phyloP scores from a whole-genome alignment of 2,329 filamentous ascomycete genomes.

The Aureobasidium sp. region DNA sequence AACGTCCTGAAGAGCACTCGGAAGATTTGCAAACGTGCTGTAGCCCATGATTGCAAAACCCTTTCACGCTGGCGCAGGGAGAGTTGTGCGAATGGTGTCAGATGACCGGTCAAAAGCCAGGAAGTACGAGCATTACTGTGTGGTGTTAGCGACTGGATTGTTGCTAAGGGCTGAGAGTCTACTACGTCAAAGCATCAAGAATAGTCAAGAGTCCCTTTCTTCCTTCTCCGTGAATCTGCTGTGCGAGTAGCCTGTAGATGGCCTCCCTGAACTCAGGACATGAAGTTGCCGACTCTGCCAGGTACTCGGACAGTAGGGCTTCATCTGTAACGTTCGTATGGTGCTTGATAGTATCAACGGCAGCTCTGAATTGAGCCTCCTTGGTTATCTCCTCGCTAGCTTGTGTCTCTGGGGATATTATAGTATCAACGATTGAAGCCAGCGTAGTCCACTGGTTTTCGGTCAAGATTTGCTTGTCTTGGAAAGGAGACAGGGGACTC shows the following conservation, averaged over 20 bases:
- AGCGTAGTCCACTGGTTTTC: conserved; percentile 53
- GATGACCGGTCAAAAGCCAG: conserved; percentile 60
- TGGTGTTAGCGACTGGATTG: neutral
- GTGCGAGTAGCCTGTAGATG: conserved; percentile 42
- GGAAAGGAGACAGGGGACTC: conserved; percentile 40
- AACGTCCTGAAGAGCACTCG: conserved; percentile 52
- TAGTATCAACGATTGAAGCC: conserved; percentile 50
- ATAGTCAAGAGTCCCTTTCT: conserved; percentile 39
- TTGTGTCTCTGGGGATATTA: conserved; percentile 45
- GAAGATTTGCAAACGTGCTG: conserved; percentile 49
- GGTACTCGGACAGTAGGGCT: conserved; percentile 24
- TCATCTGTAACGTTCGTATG: conserved; percentile 36
- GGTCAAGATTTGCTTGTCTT: conserved; percentile 43
- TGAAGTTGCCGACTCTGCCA: conserved; percentile 32
- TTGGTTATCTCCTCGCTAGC: neutral
- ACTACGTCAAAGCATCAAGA: conserved; percentile 1
- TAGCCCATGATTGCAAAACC: conserved; percentile 58
- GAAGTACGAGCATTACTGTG: conserved; percentile 54
- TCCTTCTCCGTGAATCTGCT: conserved; percentile 43
- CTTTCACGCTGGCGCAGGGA: conserved; percentile 53
- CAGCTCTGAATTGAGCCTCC: conserved; percentile 26
- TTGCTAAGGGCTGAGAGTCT: neutral
- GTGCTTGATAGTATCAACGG: conserved; percentile 35
- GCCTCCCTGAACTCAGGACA: conserved; percentile 48
- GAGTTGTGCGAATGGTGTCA: conserved; percentile 55